These are phyloP conservation scores for Sporothrix mexicana DNA, from an alignment of 2,329 filamentous ascomycete genomes.

Conservation along the genomic window DNA sequence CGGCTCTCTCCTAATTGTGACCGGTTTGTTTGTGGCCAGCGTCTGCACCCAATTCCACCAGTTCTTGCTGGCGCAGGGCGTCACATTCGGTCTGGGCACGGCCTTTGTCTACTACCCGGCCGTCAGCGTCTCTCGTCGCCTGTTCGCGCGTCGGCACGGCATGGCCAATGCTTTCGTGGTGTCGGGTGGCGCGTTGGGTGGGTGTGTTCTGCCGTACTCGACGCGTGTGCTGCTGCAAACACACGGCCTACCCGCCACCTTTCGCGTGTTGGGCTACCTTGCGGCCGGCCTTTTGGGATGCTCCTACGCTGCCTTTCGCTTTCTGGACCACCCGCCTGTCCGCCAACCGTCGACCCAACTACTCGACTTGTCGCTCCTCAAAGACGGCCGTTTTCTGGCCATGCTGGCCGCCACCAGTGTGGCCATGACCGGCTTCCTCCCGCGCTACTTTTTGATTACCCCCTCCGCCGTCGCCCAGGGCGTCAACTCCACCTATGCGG, in stretches of 20 bases:
- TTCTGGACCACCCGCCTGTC: not conserved
- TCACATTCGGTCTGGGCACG: conserved; percentile 11
- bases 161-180: conserved; percentile 2
- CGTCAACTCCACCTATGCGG: not conserved
- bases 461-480: conserved; percentile 3
- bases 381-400: not conserved
- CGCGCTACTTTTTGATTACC: conserved; percentile 13
- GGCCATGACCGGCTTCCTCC: conserved; percentile 19
- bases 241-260: conserved; percentile 5
- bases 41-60: conserved; percentile 4
- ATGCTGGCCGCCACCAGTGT: conserved; percentile 12
- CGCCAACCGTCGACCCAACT: not conserved
- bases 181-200: not conserved
- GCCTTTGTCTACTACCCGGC: conserved; percentile 22
- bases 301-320: not conserved
- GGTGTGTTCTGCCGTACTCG: conserved; percentile 14
- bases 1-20: not conserved
- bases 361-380: not conserved
- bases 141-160: not conserved
- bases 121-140: conserved; percentile 15
- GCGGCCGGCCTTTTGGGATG: not conserved
- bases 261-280: not conserved
- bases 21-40: not conserved
- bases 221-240: not conserved
- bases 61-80: conserved; percentile 6